Conservation (phyloP, 1,139 yeast species). For the Arxiozyma bovina region DNA sequence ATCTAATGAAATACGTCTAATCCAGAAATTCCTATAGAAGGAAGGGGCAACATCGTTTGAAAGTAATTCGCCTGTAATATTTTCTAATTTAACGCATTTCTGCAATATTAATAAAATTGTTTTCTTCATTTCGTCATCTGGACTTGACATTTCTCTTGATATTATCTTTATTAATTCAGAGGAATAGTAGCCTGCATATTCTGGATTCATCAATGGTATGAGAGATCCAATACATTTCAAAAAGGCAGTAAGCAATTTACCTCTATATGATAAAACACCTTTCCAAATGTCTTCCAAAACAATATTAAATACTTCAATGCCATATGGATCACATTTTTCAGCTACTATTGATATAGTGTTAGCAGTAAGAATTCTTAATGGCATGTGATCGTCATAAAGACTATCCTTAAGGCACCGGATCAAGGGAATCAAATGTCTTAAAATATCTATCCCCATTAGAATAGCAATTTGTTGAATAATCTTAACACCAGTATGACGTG, state of each 20-base stretch:
- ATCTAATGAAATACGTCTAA: conserved; percentile 57
- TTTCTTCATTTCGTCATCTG: conserved; percentile 83
- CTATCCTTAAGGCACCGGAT: conserved; percentile 54
- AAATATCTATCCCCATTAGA: conserved; percentile 60
- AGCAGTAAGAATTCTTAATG: conserved; percentile 64
- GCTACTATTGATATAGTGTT: conserved; percentile 68
- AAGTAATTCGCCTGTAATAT: conserved; percentile 41
- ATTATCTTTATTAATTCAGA: conserved; percentile 61
- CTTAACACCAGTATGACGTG: conserved; percentile 80
- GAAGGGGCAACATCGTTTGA: conserved; percentile 47
- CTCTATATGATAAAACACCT: conserved; percentile 71
- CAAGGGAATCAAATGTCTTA: conserved; percentile 64
- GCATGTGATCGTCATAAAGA: conserved; percentile 61
- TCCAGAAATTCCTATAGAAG: conserved; percentile 74
- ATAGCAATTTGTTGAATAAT: conserved; percentile 69
- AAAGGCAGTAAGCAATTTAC: conserved; percentile 68
- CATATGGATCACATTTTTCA: conserved; percentile 81
- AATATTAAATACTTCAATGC: conserved; percentile 67
- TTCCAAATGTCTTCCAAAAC: conserved; percentile 71
- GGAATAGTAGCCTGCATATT: conserved; percentile 71
- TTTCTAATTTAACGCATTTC: conserved; percentile 47
- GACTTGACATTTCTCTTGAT: conserved; percentile 64
- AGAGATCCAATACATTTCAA: conserved; percentile 71
- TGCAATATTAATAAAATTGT: conserved; percentile 57
- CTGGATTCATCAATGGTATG: conserved; percentile 80